phyloP scores from a whole-genome alignment of 2,329 filamentous ascomycete genomes.

The Alternaria gaisen region DNA sequence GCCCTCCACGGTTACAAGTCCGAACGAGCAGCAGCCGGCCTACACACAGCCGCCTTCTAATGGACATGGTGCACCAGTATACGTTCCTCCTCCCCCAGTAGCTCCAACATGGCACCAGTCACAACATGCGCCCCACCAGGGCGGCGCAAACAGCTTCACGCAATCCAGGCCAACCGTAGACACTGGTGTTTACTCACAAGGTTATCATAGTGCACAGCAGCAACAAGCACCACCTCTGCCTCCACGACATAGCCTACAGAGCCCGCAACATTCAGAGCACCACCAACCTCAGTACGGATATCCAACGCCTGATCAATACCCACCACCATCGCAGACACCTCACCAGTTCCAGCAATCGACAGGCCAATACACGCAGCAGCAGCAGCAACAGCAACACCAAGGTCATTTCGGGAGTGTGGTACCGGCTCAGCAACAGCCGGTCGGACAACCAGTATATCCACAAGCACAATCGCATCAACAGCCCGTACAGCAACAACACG shows the following conservation, averaged over 20 bases:
- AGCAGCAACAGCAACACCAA: slow-evolving; percentile 28
- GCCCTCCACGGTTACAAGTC: slow-evolving; percentile 36
- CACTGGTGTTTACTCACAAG: slow-evolving; percentile 37
- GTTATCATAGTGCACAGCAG: slow-evolving; percentile 34
- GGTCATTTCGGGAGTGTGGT: slow-evolving; percentile 15
- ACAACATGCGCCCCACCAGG: slow-evolving; percentile 47
- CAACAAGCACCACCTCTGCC: slow-evolving; percentile 21
- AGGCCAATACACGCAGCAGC: slow-evolving; percentile 1
- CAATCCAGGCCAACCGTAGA: slow-evolving; percentile 43
- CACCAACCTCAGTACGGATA: slow-evolving; percentile 18
- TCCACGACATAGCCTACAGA: slow-evolving; percentile 11
- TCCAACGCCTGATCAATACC: slow-evolving; percentile 22
- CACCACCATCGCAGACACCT: slow-evolving; percentile 9
- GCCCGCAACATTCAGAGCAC: slow-evolving; percentile 19
- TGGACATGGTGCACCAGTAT: slow-evolving; percentile 20
- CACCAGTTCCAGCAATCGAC: slow-evolving; percentile 6
- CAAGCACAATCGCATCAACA: slow-evolving; percentile 30
- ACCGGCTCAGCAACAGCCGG: slow-evolving; percentile 24
- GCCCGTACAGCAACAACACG: slow-evolving; percentile 9
- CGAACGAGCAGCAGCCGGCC: slow-evolving; percentile 46
- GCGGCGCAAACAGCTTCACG: slow-evolving; percentile 41
- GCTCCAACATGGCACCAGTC: slow-evolving; percentile 50
- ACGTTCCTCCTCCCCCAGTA: slow-evolving; percentile 49
- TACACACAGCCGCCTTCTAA: slow-evolving; percentile 42
- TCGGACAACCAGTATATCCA: slow-evolving; percentile 18